These are phyloP conservation scores for Fusarium goolgardi DNA, from an alignment of 2,329 filamentous ascomycete species.

Conservation along the genomic window DNA sequence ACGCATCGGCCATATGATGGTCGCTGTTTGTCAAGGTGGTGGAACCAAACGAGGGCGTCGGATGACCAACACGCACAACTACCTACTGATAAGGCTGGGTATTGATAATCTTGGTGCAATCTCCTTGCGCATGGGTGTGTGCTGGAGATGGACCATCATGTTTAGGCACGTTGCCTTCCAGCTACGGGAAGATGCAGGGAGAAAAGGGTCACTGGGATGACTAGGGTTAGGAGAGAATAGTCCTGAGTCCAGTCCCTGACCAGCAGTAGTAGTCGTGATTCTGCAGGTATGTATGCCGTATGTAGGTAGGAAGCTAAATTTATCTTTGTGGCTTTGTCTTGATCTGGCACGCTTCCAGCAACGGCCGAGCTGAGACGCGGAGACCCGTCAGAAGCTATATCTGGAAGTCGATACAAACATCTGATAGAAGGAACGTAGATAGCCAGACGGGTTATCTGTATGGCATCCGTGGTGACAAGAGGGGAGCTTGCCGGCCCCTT, in stretches of 20 bases:
- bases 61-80: neutral
- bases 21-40: neutral
- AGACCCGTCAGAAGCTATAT: slow-evolving; percentile 7
- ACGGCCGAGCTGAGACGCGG: slow-evolving; percentile 11
- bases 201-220: slow-evolving; percentile 1
- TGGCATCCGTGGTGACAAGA: neutral
- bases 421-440: neutral
- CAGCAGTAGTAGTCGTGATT: too few relatives aligned
- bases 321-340: slow-evolving; percentile 24
- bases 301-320: slow-evolving; percentile 18
- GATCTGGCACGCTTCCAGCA: slow-evolving; percentile 11
- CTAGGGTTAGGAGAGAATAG: neutral
- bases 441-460: neutral
- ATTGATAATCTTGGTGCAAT: neutral
- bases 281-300: neutral
- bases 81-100: slow-evolving; percentile 26
- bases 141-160: neutral
- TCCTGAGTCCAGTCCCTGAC: neutral
- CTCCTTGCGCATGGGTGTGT: neutral
- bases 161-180: neutral
- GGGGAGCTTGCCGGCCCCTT: neutral
- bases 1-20: neutral
- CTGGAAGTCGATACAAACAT: neutral
- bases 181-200: slow-evolving; percentile 16
- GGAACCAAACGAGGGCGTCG: neutral